These are phyloP conservation scores for Blakeslea trispora DNA, from an alignment of 371 early-diverging fungal genomes.

Conservation along the genomic window DNA sequence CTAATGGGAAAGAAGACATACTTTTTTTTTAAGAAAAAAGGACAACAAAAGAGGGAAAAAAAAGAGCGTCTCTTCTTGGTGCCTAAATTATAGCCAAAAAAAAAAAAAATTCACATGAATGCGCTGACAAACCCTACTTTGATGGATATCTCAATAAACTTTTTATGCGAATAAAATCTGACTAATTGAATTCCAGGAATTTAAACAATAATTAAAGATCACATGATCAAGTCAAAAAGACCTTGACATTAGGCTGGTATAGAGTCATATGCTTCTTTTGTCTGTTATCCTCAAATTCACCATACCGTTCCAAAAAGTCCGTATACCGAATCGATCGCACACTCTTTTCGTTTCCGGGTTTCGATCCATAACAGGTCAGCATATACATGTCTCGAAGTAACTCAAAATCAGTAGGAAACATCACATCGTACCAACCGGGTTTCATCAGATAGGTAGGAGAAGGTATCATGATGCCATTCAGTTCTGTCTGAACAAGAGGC, in stretches of 20 bases:
- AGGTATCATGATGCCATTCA: constrained; percentile 81
- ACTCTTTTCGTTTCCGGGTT: constrained; percentile 31
- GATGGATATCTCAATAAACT: too few relatives aligned
- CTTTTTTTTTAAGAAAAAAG: too few relatives aligned
- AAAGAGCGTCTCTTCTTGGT: too few relatives aligned
- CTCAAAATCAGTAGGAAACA: constrained; percentile 95
- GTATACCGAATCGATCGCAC: constrained; percentile 66
- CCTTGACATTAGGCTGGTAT: constrained; percentile 85
- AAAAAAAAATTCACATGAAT: neutral
- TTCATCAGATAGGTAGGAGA: constrained; percentile 88
- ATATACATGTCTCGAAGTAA: constrained; percentile 71
- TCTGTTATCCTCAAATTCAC: constrained; percentile 71
- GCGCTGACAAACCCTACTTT: neutral
- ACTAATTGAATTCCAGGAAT: too few relatives aligned
- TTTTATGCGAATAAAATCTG: too few relatives aligned
- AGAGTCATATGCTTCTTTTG: constrained; percentile 79
- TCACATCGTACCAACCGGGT: constrained; percentile 94
- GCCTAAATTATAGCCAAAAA: too few relatives aligned
- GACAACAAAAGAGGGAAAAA: neutral
- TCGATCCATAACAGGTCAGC: constrained; percentile 45
- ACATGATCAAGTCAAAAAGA: too few relatives aligned
- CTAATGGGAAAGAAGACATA: constrained; percentile 34
- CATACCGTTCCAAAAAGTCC: constrained; percentile 74
- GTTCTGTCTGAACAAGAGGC: constrained; percentile 91
- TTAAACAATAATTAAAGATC: too few relatives aligned